Percentiles rank a stretch among this genome's conserved stretches.
phyloP scores from a whole-genome alignment of 2,329 filamentous ascomycete genomes.

The Trichoderma harzianum region DNA sequence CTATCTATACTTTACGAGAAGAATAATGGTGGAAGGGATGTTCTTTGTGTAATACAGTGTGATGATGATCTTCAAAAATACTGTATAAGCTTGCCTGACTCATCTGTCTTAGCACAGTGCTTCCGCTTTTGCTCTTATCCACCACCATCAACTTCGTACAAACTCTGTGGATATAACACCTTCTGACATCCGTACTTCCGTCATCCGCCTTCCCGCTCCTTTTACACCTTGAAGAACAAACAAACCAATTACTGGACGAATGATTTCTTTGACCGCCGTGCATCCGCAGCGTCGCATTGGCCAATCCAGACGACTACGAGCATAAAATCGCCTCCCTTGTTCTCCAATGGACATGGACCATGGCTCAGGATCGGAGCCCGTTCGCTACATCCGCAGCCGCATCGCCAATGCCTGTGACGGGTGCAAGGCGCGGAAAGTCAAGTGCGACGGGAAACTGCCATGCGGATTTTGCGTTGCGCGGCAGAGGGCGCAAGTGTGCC shows the following conservation, averaged over 20 bases:
- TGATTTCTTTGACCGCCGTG: background rate
- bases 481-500: slow-evolving; percentile 42
- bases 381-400: slow-evolving; percentile 38
- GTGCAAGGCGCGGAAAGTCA: slow-evolving; percentile 54
- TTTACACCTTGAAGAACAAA: background rate
- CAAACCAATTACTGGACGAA: background rate
- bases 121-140: background rate
- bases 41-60: background rate
- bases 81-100: background rate
- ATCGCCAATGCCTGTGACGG: slow-evolving; percentile 53
- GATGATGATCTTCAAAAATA: background rate
- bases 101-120: slow-evolving; percentile 6
- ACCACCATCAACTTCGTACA: background rate
- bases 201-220: background rate
- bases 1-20: background rate
- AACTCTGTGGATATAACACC: background rate
- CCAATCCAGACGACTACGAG: background rate
- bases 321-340: background rate
- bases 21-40: background rate
- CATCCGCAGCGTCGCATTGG: slow-evolving; percentile 8
- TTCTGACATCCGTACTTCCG: slow-evolving; percentile 9
- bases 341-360: slow-evolving; percentile 5
- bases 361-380: background rate
- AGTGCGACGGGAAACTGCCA: slow-evolving; percentile 53
- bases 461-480: slow-evolving; percentile 49